Base-by-base conservation (phyloP, 257 asterid genomes). In the Fraxinus quadrangulata region DNA sequence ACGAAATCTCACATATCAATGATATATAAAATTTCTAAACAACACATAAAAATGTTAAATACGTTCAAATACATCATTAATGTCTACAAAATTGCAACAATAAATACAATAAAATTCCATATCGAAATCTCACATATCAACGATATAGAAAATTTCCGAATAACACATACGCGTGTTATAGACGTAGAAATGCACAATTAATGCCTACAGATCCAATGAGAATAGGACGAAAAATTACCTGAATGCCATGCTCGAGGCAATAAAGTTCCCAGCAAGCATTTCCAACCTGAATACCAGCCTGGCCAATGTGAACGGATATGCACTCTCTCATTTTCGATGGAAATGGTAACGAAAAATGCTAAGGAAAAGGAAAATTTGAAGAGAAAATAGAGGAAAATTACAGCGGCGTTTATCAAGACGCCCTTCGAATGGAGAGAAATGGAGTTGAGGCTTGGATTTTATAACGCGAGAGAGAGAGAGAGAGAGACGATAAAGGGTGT, bases 191-290 rank as follows among this genome's bases (percentile, higher is more conserved):
- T 56, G 8, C 3, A 19, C 14, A 28, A 9, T 23, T 56, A 19
- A 56, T n/a, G 26, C 12, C 3, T 1, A n/a, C 12, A n/a, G 66
- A 56, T 19, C 12, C 9, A 56, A 56, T 28, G 54, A 8, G 16
- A 31, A 56, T 33, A 67, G 13, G 1, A 26, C 17, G n/a, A 33
- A 0, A 34, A 45, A 45, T 24, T 33, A 72, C 87, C 85, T 81
- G 85, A 67, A 84, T 75, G 78, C 87, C 87, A 17, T 84, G 87
- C 34, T 84, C 87, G 42, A 81, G 85, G 78, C 85, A 84, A 47
- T 84, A 84, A 54, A 84, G 87, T 59, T 85, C 88, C 88, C 88
- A 85, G 78, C 88, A 85, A 3, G 86, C 84, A 74, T 85, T 85
- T 47, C 88, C 88, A 72, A 85, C 86, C 81, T 85, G 88, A 21